phyloP scores from a whole-genome alignment of 768 basidiomycete species.

The Macrolepiota fuliginosa region DNA sequence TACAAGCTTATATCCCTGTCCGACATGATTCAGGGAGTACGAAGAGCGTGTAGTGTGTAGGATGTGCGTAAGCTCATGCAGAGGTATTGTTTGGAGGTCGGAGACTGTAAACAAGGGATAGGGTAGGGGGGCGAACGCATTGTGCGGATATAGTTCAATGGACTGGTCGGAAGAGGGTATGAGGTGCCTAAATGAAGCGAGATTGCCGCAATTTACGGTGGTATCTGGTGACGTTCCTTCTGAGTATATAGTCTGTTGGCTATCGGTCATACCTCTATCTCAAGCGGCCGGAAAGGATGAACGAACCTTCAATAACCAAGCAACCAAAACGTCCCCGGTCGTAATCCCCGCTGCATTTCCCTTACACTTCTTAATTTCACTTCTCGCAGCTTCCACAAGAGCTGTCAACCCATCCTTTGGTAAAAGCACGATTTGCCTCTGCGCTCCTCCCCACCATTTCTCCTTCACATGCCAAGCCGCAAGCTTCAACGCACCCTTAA shows the following conservation, averaged over 20 bases:
- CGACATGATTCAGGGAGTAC: constrained; percentile 26
- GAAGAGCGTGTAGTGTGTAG: constrained; percentile 20
- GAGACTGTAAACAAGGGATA: constrained; percentile 35
- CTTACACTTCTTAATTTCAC: constrained; percentile 20
- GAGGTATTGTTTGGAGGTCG: constrained; percentile 27
- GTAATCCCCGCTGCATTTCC: constrained; percentile 20
- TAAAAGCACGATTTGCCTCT: constrained; percentile 30
- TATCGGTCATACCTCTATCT: not conserved
- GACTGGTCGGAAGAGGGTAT: constrained; percentile 19
- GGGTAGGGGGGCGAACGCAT: constrained; percentile 37
- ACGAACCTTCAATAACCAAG: constrained; percentile 39
- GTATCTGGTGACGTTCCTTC: constrained; percentile 26
- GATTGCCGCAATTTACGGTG: constrained; percentile 33
- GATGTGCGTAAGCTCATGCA: constrained; percentile 25
- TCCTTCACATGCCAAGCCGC: constrained; percentile 34
- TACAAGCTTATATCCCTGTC: constrained; percentile 26
- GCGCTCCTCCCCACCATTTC: constrained; percentile 34
- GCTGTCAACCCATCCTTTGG: constrained; percentile 25
- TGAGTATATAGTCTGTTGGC: constrained; percentile 32
- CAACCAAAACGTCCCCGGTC: constrained; percentile 38
- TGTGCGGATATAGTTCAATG: constrained; percentile 31
- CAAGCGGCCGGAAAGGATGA: not conserved
- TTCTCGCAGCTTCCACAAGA: constrained; percentile 29
- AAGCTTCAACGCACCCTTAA: constrained; percentile 27
- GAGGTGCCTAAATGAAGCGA: constrained; percentile 35